These are phyloP conservation scores for Prunus fruticosa DNA, from an alignment of 306 rosid species.

Conservation along the genomic window DNA sequence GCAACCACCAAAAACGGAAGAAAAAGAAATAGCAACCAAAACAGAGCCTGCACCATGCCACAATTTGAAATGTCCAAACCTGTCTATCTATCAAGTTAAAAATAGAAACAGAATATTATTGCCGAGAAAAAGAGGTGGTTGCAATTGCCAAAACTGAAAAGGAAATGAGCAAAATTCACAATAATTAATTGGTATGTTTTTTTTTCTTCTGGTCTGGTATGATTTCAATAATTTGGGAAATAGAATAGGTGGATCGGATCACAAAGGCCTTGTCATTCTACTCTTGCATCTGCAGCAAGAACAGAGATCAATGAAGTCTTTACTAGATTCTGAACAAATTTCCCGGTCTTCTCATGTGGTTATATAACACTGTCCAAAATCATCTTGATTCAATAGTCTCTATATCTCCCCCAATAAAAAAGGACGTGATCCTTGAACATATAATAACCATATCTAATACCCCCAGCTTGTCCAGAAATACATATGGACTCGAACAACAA, in stretches of 20 bases:
- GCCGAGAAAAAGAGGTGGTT: conserved; percentile 9
- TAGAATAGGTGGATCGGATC: conserved; percentile 7
- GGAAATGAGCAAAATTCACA: not conserved
- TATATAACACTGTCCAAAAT: too few relatives aligned
- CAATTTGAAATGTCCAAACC: conserved; percentile 91
- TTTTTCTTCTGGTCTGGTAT: not conserved
- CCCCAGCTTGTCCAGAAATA: too few relatives aligned
- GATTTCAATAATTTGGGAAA: conserved; percentile 6
- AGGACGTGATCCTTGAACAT: too few relatives aligned
- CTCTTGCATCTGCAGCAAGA: not conserved
- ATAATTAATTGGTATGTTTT: not conserved
- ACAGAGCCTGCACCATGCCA: conserved; percentile 98
- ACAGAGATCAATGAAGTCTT: too few relatives aligned
- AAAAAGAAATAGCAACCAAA: conserved; percentile 93
- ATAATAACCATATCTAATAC: too few relatives aligned
- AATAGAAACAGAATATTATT: conserved; percentile 19
- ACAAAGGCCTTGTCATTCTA: not conserved
- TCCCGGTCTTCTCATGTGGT: too few relatives aligned
- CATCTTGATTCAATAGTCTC: too few relatives aligned
- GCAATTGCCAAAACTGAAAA: conserved; percentile 18
- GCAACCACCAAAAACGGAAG: conserved; percentile 95
- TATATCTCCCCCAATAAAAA: too few relatives aligned
- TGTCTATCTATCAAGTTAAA: conserved; percentile 71
- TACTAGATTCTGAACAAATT: too few relatives aligned
- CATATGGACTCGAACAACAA: too few relatives aligned